Conservation (phyloP, 768 basidiomycete genomes). For the Austroboletus festivus region DNA sequence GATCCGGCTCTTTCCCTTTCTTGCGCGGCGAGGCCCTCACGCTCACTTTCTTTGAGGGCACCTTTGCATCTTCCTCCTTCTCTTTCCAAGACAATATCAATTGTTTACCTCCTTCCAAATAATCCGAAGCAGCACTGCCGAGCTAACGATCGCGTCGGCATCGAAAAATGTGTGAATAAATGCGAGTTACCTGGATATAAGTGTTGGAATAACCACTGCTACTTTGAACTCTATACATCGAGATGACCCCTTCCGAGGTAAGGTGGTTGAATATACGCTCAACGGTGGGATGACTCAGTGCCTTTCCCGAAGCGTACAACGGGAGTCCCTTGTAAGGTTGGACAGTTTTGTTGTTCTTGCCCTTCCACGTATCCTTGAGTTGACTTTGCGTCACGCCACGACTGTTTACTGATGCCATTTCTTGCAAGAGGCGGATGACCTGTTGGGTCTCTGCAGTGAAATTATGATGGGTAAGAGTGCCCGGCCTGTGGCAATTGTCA, state of each 20-base stretch:
- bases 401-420: conserved; percentile 38
- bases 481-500: conserved; percentile 73
- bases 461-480: conserved; percentile 48
- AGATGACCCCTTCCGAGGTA: conserved; percentile 46
- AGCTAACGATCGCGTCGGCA: conserved; percentile 11
- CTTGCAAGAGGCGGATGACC: conserved; percentile 57
- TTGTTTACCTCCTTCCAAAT: conserved; percentile 14
- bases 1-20: conserved; percentile 23
- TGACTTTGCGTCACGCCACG: conserved; percentile 58
- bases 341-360: conserved; percentile 46
- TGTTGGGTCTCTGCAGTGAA: conserved; percentile 56
- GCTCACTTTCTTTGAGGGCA: conserved; percentile 7
- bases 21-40: conserved; percentile 7
- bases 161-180: neutral
- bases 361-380: conserved; percentile 62
- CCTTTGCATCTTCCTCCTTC: conserved; percentile 11
- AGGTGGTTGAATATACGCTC: conserved; percentile 68
- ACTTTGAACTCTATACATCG: conserved; percentile 42
- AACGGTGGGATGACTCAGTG: conserved; percentile 47
- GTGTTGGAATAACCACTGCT: conserved; percentile 49
- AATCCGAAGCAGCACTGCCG: conserved; percentile 21
- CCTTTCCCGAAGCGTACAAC: conserved; percentile 53
- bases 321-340: conserved; percentile 47
- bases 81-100: conserved; percentile 29
- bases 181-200: conserved; percentile 47